Evolutionary conservation across 192 early-diverging fungal genomes (phyloP), one percentile per base, ranked within the genome.

Genomic region (Paraglomus brasilianum): DNA sequence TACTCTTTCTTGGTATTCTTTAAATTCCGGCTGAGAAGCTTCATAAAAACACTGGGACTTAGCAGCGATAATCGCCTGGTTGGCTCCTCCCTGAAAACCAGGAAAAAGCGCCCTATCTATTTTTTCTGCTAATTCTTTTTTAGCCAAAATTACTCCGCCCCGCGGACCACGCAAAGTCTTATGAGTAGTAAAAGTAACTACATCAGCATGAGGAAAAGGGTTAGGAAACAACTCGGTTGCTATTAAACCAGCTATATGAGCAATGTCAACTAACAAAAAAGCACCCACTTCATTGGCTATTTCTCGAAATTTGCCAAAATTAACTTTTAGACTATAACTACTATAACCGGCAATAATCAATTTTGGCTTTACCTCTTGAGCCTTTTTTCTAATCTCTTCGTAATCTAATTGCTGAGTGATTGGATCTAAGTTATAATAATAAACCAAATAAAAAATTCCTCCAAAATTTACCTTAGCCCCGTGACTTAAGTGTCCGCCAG

Each of bases 321-420:
- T 38, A 5, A 56, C 39, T 56, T 56, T 56, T 56, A 56, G 22
- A 56, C 53, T 56, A 30, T 56, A 56, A 56, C 19, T 30, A 21
- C 53, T 56, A 56, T 56, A 56, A 56, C 53, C 53, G 1, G 53
- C 9, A 56, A 56, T 56, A 56, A 56, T 56, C 14, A 56, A 56
- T 56, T 56, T 56, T 40, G 53, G 53, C 22, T 56, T 1, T 13
- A 38, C 30, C 15, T 1, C 24, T 24, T 56, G 53, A 38, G 53
- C 53, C 1, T 14, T 56, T 56, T 56, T 36, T 17, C 19, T 30
- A 56, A 56, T 30, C 14, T 56, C 1, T 56, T 56, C 2, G 24
- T 56, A 56, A 14, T 56, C 53, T 56, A 56, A 36, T 56, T 56
- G 1, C 0, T 56, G 53, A 8, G 53, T 56, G 14, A 1, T 0